Percentiles rank a stretch among this genome's conserved stretches.
phyloP scores from a whole-genome alignment of 208 protist species.

The Acanthamoeba lenticulata region DNA sequence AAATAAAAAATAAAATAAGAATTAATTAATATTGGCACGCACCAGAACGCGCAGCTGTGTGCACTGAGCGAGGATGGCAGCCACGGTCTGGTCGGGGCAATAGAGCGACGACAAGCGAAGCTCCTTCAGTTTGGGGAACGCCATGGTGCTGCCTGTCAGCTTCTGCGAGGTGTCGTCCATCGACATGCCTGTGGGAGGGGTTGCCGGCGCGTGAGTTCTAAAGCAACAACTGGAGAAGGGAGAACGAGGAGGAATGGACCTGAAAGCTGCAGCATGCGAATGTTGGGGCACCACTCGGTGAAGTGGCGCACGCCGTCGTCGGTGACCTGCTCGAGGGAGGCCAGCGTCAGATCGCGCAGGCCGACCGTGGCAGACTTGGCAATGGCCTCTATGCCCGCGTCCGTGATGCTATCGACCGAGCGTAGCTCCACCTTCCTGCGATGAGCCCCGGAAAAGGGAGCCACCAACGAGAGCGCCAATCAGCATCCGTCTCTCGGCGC shows the following conservation, averaged over 20 bases:
- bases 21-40: not conserved
- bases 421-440: not conserved
- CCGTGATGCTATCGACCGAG: not conserved
- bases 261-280: not conserved
- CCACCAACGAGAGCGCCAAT: not conserved
- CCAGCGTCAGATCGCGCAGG: not conserved
- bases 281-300: not conserved
- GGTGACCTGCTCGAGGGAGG: not conserved
- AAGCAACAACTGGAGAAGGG: too few species aligned
- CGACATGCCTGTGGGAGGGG: not conserved
- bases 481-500: too few species aligned
- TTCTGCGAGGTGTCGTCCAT: not conserved
- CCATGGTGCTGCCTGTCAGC: not conserved
- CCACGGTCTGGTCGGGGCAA: not conserved
- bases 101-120: not conserved
- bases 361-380: not conserved
- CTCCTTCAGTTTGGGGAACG: not conserved
- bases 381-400: slow-evolving; percentile 9
- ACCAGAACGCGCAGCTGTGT: not conserved
- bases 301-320: not conserved
- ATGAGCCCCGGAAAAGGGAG: not conserved
- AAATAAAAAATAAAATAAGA: too few species aligned
- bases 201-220: not conserved
- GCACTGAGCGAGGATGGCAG: not conserved
- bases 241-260: not conserved